These are phyloP conservation scores for Hericium alpestre DNA, from an alignment of 768 basidiomycete genomes.

Conservation along the genomic window DNA sequence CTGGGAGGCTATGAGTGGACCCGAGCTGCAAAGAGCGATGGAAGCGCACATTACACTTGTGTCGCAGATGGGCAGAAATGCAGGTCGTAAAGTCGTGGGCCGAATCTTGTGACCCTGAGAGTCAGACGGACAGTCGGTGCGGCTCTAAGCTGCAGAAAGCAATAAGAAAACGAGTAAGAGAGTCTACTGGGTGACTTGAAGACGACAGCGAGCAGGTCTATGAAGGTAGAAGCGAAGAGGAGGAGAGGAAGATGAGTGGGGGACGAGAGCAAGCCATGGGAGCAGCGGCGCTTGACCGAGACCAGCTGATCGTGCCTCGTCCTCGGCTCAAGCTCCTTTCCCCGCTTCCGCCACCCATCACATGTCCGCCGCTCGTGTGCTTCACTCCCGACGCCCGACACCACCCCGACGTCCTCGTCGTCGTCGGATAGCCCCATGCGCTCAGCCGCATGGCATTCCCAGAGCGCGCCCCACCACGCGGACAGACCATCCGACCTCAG, in stretches of 20 bases:
- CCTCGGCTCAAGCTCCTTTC: not conserved
- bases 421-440: not conserved
- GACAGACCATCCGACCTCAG: no score
- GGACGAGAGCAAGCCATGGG: not conserved
- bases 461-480: no score
- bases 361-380: not conserved
- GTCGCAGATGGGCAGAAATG: conserved; percentile 5
- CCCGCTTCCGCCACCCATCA: not conserved
- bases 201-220: not conserved
- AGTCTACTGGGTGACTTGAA: not conserved
- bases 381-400: not conserved
- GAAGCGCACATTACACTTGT: conserved; percentile 9
- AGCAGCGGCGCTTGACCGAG: not conserved
- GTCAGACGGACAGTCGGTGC: not conserved
- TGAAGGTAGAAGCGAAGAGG: not conserved
- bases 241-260: not conserved
- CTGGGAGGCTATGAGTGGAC: not conserved
- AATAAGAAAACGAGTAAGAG: not conserved
- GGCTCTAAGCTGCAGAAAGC: conserved; percentile 3
- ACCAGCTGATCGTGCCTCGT: not conserved
- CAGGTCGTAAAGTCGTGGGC: conserved; percentile 1
- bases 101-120: not conserved
- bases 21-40: not conserved
- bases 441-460: not conserved
- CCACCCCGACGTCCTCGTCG: not conserved